Base-by-base conservation (phyloP, 208 protist species). In the Acanthamoeba triangularis region DNA sequence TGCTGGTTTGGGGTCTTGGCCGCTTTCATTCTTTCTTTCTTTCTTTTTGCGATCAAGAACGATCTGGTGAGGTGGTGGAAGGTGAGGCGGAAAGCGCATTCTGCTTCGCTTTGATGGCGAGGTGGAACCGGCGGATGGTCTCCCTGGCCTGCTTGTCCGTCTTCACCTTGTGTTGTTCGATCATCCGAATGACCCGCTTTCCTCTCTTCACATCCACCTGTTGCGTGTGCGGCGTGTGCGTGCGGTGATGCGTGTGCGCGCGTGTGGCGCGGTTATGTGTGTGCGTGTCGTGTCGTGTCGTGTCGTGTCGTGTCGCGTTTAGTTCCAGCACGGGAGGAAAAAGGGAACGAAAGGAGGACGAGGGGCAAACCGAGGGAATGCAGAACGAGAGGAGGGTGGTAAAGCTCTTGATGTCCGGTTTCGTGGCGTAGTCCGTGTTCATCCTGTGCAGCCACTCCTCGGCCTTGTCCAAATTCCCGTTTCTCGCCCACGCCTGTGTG, bases 361-460 rank as follows among this genome's bases (percentile, higher is more conserved):
- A 35, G 30, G 30, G 6, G 13, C 49, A 6, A 11, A 54, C 49
- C 67, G 33, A 4, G 0, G 41, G 74, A 25, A 52, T 11, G 74
- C 74, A 82, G 41, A 82, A 82, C 1, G 37, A 82, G 37, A 82
- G 33, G 8, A 82, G 33, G 8, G 74, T 82, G 41, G n/a, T 82
- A 3, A 54, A 82, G 74, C 18, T 82, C 74, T 82, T 82, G 74
- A 82, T 82, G 74, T 82, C 30, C 5, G 74, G 74, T 25, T 28
- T 41, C 33, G 33, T 82, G 41, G 37, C 74, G 74, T 82, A 82
- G 18, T 82, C 74, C 5, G 37, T 5, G 41, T 35, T 82, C 74
- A 82, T 82, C 23, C 74, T 41, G 74, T 82, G 74, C 47, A 87
- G 52, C 78, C 78, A 87, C 33, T 87, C 47, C 49, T 87, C 78